A percentile compares a stretch with the other conserved stretches of the same genome.
phyloP scores from a whole-genome alignment of 352 stramenopile species.

The Pythium oligandrum region DNA sequence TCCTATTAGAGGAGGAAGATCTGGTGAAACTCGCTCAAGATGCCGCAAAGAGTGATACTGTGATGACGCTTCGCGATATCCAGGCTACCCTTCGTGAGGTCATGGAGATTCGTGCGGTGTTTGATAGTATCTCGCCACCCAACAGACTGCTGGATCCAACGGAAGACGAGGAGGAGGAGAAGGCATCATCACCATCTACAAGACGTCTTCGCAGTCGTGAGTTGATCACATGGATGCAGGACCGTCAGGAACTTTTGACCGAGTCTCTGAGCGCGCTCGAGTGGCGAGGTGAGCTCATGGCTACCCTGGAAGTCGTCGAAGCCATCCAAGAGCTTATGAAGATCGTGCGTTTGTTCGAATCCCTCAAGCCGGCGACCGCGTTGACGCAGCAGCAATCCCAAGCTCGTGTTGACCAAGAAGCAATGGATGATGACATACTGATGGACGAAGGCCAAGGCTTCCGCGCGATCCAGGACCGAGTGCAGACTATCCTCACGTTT shows the following conservation, averaged over 20 bases:
- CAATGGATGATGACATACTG: not conserved
- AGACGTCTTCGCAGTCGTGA: not conserved
- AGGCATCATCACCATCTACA: too few species aligned
- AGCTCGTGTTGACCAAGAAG: not conserved
- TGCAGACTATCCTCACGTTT: constrained; percentile 37
- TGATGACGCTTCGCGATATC: too few species aligned
- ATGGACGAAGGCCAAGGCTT: not conserved
- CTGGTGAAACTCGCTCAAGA: too few species aligned
- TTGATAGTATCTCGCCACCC: too few species aligned
- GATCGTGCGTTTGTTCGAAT: constrained; percentile 12
- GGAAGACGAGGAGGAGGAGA: too few species aligned
- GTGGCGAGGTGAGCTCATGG: not conserved
- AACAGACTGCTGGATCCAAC: too few species aligned
- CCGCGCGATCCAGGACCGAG: constrained; percentile 2
- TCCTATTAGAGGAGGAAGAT: too few species aligned
- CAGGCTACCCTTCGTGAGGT: too few species aligned
- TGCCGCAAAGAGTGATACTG: too few species aligned
- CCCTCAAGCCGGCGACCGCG: constrained; percentile 1
- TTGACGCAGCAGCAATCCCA: not conserved
- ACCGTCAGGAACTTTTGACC: constrained; percentile 6
- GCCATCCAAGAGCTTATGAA: constrained; percentile 12
- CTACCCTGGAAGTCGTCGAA: constrained; percentile 8
- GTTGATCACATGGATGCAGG: constrained; percentile 3
- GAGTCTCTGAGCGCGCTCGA: constrained; percentile 4
- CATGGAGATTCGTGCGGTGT: too few species aligned